Evolutionary conservation across 148 eudicot genomes (phyloP).

Genomic region (Amaranthus palmeri): DNA sequence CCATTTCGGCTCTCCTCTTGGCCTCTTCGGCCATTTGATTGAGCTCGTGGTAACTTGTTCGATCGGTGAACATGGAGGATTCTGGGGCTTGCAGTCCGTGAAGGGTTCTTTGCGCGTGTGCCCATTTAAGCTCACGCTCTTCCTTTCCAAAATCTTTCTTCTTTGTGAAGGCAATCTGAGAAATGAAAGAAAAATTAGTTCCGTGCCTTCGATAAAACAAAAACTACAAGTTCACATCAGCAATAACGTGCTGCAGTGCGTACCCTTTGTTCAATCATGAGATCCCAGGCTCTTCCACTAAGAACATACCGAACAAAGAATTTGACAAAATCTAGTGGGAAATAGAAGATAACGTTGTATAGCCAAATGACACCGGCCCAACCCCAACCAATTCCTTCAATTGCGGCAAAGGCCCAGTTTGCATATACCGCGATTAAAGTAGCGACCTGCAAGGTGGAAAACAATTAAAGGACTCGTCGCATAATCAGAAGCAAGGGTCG

Average conservation of each 20-base stretch:
- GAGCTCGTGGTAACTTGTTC: constrained; percentile 60
- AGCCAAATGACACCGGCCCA: constrained; percentile 99
- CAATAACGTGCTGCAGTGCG: constrained; percentile 3
- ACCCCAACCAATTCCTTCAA: constrained; percentile 99
- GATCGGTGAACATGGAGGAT: constrained; percentile 56
- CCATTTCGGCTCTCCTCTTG: constrained; percentile 88
- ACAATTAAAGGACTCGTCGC: background rate
- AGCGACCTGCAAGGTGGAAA: constrained; percentile 55
- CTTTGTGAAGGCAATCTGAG: constrained; percentile 85
- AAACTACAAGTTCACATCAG: background rate
- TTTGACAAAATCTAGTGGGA: constrained; percentile 89
- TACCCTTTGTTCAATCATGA: constrained; percentile 95
- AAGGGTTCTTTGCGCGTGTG: constrained; percentile 92
- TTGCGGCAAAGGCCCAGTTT: constrained; percentile 85
- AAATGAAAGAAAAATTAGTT: constrained; percentile 13
- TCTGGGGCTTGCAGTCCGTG: constrained; percentile 84
- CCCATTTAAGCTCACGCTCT: constrained; percentile 90
- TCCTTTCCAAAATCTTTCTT: constrained; percentile 92
- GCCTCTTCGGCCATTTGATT: constrained; percentile 97
- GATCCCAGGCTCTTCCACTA: constrained; percentile 98
- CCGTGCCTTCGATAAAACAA: background rate
- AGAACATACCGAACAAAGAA: constrained; percentile 76
- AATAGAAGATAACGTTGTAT: constrained; percentile 63
- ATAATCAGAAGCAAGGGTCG: background rate
- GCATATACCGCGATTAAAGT: constrained; percentile 96